These are phyloP conservation scores for Kingdonia uniflora DNA, from an alignment of 164 flowering plant species.

Conservation along the genomic window DNA sequence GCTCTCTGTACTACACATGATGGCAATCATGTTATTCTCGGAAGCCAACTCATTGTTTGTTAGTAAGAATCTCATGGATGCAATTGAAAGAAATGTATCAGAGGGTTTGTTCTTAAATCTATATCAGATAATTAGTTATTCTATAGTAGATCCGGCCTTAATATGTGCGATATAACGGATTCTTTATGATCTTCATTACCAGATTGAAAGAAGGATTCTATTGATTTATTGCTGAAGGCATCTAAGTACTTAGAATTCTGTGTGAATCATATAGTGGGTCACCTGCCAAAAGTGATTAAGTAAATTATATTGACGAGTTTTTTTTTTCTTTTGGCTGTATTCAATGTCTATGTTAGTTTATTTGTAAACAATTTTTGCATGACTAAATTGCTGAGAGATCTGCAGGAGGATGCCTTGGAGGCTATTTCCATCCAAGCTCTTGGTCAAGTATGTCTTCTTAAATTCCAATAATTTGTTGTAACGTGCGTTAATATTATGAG, in stretches of 20 bases:
- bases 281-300: constrained; percentile 46
- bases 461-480: neutral
- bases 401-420: constrained; percentile 56
- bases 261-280: constrained; percentile 28
- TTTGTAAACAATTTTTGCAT: constrained; percentile 20
- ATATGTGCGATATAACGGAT: neutral
- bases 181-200: constrained; percentile 3
- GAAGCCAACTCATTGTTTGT: constrained; percentile 63
- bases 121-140: neutral
- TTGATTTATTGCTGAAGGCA: constrained; percentile 83
- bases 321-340: too few species aligned
- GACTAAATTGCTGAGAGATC: constrained; percentile 50
- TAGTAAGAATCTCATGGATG: constrained; percentile 38
- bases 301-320: constrained; percentile 18
- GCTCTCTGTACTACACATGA: constrained; percentile 63
- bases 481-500: too few species aligned
- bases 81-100: constrained; percentile 37
- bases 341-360: neutral
- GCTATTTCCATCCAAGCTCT: constrained; percentile 68
- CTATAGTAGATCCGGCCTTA: neutral
- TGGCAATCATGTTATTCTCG: constrained; percentile 60
- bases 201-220: constrained; percentile 69
- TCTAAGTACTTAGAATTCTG: constrained; percentile 79
- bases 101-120: constrained; percentile 56
- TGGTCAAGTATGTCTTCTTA: constrained; percentile 50